phyloP scores from a whole-genome alignment of 139 green algal species.

The Picocystis salinarum region DNA sequence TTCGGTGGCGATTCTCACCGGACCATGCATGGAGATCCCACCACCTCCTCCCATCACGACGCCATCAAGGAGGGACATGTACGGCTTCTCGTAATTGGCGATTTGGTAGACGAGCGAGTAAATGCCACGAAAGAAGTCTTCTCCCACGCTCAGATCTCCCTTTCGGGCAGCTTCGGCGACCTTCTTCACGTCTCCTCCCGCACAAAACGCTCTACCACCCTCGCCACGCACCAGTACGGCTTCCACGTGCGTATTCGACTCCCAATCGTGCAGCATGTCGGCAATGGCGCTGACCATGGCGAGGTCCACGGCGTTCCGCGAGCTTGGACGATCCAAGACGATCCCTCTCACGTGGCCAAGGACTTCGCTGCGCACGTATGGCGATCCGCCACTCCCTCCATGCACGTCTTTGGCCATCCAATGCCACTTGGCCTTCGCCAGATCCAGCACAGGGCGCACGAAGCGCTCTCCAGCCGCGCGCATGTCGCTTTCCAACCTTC shows the following conservation, averaged over 20 bases:
- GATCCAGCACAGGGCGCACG: too few relatives aligned
- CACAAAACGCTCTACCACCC: conserved; percentile 6
- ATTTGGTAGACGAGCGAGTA: conserved; percentile 30
- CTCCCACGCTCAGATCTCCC: neutral
- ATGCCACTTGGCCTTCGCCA: too few relatives aligned
- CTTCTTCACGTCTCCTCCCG: conserved; percentile 4
- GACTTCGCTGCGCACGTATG: too few relatives aligned
- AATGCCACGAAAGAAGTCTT: conserved; percentile 34
- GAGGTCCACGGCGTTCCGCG: too few relatives aligned
- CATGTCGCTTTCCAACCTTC: too few relatives aligned
- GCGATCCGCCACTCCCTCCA: too few relatives aligned
- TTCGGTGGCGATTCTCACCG: conserved; percentile 64
- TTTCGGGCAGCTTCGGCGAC: neutral
- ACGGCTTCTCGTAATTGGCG: conserved; percentile 26
- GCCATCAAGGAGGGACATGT: conserved; percentile 74
- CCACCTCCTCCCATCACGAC: conserved; percentile 81
- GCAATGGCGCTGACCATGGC: too few relatives aligned
- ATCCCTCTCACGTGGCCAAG: too few relatives aligned
- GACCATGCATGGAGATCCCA: conserved; percentile 66
- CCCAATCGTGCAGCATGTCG: too few relatives aligned
- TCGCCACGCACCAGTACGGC: neutral
- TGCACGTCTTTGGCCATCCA: too few relatives aligned
- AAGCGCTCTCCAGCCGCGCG: too few relatives aligned
- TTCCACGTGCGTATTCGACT: neutral
- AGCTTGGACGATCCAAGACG: too few relatives aligned